Percentiles rank a stretch among this genome's conserved stretches.
phyloP scores from a whole-genome alignment of 306 rosid species.

The Betula pendula region DNA sequence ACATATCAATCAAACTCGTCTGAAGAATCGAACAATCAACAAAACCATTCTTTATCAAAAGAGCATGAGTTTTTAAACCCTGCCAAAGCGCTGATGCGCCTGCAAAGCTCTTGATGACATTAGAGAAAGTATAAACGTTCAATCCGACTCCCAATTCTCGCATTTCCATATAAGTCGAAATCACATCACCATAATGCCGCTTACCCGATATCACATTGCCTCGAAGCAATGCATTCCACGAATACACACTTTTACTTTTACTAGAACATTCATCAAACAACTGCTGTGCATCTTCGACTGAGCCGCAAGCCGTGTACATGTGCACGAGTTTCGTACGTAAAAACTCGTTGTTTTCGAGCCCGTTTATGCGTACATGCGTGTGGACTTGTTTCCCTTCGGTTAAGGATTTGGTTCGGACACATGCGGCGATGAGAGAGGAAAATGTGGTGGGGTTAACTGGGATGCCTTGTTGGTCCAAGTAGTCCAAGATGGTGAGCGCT shows the following conservation, averaged over 20 bases:
- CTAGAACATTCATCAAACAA: conserved; percentile 50
- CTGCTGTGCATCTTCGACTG: conserved; percentile 48
- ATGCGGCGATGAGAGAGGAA: conserved; percentile 60
- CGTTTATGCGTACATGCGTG: conserved; percentile 49
- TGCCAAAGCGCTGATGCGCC: conserved; percentile 67
- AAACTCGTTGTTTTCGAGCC: conserved; percentile 55
- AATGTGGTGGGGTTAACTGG: conserved; percentile 70
- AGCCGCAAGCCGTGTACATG: conserved; percentile 65
- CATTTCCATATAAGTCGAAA: conserved; percentile 50
- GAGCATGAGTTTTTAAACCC: conserved; percentile 66
- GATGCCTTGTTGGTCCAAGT: conserved; percentile 61
- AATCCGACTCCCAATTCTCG: conserved; percentile 62
- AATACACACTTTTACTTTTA: conserved; percentile 50
- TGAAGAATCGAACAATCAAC: conserved; percentile 47
- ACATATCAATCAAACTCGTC: conserved; percentile 46
- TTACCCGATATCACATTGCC: conserved; percentile 69
- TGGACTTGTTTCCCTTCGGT: conserved; percentile 47
- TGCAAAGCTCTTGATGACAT: conserved; percentile 69
- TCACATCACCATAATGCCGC: conserved; percentile 42
- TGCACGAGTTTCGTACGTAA: conserved; percentile 51
- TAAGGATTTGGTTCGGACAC: conserved; percentile 55
- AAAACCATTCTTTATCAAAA: conserved; percentile 75
- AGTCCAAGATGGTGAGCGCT: conserved; percentile 62
- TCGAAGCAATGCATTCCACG: conserved; percentile 78
- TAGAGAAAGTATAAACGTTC: conserved; percentile 74